A percentile compares a stretch with the other conserved stretches of the same genome.
phyloP scores from a whole-genome alignment of 805 yeast genomes.

The Torulaspora microellipsoides region DNA sequence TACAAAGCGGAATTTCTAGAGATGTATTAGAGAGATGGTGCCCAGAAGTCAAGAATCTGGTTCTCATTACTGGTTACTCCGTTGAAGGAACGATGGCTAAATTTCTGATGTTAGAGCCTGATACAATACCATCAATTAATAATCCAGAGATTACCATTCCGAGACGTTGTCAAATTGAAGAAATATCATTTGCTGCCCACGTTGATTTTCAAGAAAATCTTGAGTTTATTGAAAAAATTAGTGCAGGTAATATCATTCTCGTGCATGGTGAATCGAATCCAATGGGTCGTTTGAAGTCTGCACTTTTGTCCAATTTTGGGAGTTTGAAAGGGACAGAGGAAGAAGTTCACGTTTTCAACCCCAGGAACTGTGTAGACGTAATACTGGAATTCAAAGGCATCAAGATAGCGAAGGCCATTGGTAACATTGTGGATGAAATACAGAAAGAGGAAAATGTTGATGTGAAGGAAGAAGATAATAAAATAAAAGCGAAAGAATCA shows the following conservation, averaged over 20 bases:
- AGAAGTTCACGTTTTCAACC: conserved; percentile 88
- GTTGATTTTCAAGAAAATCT: conserved; percentile 94
- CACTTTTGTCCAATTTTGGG: conserved; percentile 80
- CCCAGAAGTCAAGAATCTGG: conserved; percentile 87
- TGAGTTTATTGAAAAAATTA: conserved; percentile 81
- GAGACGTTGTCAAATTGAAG: conserved; percentile 81
- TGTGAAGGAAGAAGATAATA: conserved; percentile 10
- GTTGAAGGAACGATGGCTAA: conserved; percentile 99
- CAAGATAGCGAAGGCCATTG: conserved; percentile 75
- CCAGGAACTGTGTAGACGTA: conserved; percentile 82
- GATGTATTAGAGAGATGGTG: conserved; percentile 94
- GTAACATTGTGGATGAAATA: conserved; percentile 48
- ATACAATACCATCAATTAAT: conserved; percentile 76
- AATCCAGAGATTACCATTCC: conserved; percentile 84
- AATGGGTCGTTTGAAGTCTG: conserved; percentile 97
- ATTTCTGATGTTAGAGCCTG: conserved; percentile 79
- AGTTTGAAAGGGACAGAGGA: conserved; percentile 77
- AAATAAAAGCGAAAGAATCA: conserved; percentile 55
- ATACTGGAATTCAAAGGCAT: conserved; percentile 74
- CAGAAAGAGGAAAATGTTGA: conserved; percentile 33
- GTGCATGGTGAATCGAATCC: conserved; percentile 98
- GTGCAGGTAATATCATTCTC: conserved; percentile 78
- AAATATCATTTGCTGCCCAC: conserved; percentile 98
- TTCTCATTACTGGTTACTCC: conserved; percentile 91
- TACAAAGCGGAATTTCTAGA: conserved; percentile 92